Evolutionary conservation across 2,329 filamentous ascomycete genomes (phyloP), one percentile per base, ranked within the genome.

Genomic region (Macrophomina phaseolina): DNA sequence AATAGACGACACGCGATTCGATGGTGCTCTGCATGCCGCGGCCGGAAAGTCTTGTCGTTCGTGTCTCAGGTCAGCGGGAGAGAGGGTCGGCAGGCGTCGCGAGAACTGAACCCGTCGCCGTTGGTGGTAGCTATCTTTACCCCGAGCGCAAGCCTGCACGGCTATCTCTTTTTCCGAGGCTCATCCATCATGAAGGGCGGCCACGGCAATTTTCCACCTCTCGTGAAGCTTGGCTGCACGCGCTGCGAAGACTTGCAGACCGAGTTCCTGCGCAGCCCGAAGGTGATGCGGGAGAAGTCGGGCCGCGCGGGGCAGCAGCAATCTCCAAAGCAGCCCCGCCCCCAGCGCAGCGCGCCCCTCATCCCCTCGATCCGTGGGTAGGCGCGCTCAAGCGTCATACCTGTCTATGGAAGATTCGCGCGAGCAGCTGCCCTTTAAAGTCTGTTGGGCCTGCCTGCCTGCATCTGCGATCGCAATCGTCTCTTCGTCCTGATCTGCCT

Each of bases 141-240:
- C 56, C 56, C 56, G 56, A 61, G 40, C n/a, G 34, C 28, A 40
- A 28, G 56, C 14, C 40, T 6, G 40, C 40, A 34, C 40, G 56
- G 56, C 56, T 61, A 61, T 61, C 56, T 61, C 40, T 61, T 61
- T 45, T 61, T 61, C 56, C 56, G 56, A 36, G 28, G 14, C 1
- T 12, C 38, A 46, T 23, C 40, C 60, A 63, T 23, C 23, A 23
- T 23, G 23, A n/a, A 23, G 16, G 45, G 32, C 60, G 34, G 12
- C n/a, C n/a, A 51, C 45, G 45, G 60, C 45, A 63, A 40, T 51
- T 63, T 63, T 51, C 60, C 36, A 52, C 60, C 60, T 63, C 60
- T 63, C 48, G 60, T 63, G 60, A 63, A 61, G 56, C 56, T 61
- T 61, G 56, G 56, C 56, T 61, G 56, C 56, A 61, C 28, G 56